Base-by-base conservation (phyloP, 1,139 yeast species). In the Nakaseomyces bracarensis region DNA sequence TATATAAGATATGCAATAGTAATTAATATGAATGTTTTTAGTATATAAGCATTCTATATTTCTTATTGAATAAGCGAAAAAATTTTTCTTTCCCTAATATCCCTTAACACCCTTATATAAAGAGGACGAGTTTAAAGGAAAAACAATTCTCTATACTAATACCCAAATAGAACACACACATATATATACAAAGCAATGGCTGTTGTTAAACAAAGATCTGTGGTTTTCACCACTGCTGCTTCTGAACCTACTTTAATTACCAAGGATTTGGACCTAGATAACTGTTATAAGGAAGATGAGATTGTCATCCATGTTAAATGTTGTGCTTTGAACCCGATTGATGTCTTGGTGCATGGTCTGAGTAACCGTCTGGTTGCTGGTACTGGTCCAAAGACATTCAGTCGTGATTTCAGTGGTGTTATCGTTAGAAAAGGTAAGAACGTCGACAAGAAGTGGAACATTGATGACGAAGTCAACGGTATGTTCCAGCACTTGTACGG, bases 311-410 rank as follows among this genome's bases (percentile, higher is more conserved):
- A 54, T 28, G 42, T 58, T 9, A 52, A 55, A 28, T 55, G 61
- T 3, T 61, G 58, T 19, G 53, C 60, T 10, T 44, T 58, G 34
- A 60, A 60, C 27, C 63, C 63, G 5, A 42, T 57, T 9, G 64
- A 60, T 43, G 30, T 48, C 9, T 7, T 56, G 4, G 28, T 50
- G 3, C 51, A 56, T 25, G 35, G 42, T 3, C 26, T 49, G 5
- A 28, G 46, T 10, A 38, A 36, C 34, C 34, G 46, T 9, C 42
- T 41, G 35, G n/a, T 54, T 10, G 37, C 46, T 13, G 46, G 50
- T 3, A 27, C 39, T 1, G 23, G 31, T 9, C 43, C 45, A 13
- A 58, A 60, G 41, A 47, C 56, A 7, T 52, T 43, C 39, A 51
- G 56, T 13, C 51, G 54, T 42, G 62, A 60, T 43, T 60, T 50